phyloP scores from a whole-genome alignment of 2,329 filamentous ascomycete species.

The Colletotrichum karsti region DNA sequence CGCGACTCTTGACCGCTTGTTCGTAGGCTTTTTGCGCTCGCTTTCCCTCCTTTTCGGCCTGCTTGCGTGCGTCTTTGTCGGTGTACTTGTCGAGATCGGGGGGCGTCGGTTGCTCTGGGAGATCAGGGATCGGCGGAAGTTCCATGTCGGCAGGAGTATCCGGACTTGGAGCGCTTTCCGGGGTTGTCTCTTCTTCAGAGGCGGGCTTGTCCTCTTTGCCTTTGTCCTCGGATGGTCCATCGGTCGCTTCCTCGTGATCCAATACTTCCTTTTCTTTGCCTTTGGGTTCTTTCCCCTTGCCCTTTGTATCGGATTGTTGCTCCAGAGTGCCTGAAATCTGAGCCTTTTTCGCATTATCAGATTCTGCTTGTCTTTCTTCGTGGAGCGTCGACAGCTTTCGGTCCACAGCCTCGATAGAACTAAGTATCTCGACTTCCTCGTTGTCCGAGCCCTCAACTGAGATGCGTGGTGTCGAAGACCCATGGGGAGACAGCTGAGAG shows the following conservation, averaged over 20 bases:
- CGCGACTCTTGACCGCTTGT: conserved; percentile 71
- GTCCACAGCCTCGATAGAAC: conserved; percentile 3
- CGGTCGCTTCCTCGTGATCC: not conserved
- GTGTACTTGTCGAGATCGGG: conserved; percentile 67
- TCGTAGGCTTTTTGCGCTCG: conserved; percentile 71
- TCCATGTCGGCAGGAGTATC: conserved; percentile 25
- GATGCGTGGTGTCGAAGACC: conserved; percentile 45
- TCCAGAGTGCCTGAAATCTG: not conserved
- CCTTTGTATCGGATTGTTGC: not conserved
- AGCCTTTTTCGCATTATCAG: not conserved
- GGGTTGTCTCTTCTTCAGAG: not conserved
- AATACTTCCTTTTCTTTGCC: conserved; percentile 8
- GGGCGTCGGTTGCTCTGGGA: conserved; percentile 62
- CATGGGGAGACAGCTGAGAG: conserved; percentile 9
- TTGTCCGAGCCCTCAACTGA: conserved; percentile 55
- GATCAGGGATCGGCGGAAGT: conserved; percentile 53
- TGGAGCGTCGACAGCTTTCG: conserved; percentile 7
- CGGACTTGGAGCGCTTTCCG: not conserved
- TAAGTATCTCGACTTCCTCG: conserved; percentile 29
- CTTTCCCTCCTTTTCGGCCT: conserved; percentile 74
- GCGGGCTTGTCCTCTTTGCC: not conserved
- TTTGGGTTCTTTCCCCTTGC: not conserved
- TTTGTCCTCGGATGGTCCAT: not conserved
- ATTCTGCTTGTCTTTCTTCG: conserved; percentile 3
- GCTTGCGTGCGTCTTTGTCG: conserved; percentile 72